Percentiles rank a stretch among this genome's conserved stretches.
phyloP scores from a whole-genome alignment of 495 filamentous ascomycete species.

The Friedmanniomyces simplex region DNA sequence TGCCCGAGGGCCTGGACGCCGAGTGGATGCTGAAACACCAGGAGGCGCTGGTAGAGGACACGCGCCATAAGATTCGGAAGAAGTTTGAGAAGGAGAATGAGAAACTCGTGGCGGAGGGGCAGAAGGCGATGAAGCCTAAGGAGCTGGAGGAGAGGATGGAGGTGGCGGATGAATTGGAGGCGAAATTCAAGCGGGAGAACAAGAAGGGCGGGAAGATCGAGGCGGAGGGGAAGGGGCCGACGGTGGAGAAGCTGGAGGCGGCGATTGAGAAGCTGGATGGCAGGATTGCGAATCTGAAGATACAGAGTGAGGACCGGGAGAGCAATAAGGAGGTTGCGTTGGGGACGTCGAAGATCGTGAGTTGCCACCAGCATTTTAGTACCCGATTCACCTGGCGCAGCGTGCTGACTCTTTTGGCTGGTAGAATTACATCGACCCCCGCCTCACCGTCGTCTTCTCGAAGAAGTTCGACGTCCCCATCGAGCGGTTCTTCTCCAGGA shows the following conservation, averaged over 20 bases:
- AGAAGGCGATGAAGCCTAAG: constrained; percentile 73
- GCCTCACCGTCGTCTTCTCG: constrained; percentile 92
- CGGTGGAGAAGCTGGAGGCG: constrained; percentile 69
- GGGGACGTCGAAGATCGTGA: constrained; percentile 95
- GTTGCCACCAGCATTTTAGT: too few relatives aligned
- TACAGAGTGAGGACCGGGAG: constrained; percentile 86
- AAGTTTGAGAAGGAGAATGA: constrained; percentile 99
- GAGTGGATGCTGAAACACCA: constrained; percentile 87
- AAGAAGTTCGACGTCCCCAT: constrained; percentile 96
- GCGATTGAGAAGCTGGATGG: constrained; percentile 74
- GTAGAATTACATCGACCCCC: constrained; percentile 99
- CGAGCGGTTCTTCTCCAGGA: constrained; percentile 97
- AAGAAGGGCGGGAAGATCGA: constrained; percentile 76
- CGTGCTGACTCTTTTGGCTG: constrained; percentile 13
- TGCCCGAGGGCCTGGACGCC: constrained; percentile 67
- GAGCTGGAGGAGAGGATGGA: constrained; percentile 75
- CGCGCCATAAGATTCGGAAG: constrained; percentile 78
- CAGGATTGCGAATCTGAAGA: constrained; percentile 65
- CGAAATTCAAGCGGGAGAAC: constrained; percentile 89
- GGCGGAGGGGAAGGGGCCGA: constrained; percentile 71
- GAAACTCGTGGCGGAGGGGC: constrained; percentile 69
- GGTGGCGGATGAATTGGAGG: constrained; percentile 65
- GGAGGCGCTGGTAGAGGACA: constrained; percentile 69
- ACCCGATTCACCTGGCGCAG: not conserved
- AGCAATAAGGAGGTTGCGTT: constrained; percentile 98